Conservation (phyloP, 805 yeast species). For the Starmerella khaoyaiensis region DNA sequence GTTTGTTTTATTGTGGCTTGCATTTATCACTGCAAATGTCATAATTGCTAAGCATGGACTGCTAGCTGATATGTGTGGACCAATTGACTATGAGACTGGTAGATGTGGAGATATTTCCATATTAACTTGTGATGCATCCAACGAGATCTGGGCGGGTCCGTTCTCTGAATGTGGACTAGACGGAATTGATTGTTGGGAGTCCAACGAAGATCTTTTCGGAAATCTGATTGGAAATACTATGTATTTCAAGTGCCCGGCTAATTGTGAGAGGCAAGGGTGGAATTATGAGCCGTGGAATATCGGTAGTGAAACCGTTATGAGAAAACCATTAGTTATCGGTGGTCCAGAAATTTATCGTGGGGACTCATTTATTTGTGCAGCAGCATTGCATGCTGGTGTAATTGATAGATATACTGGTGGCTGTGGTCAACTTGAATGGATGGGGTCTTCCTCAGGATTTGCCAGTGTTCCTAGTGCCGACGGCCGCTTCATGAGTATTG, state of each 20-base stretch:
- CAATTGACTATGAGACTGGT: slow-evolving; percentile 1
- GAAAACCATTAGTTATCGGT: slow-evolving; percentile 62
- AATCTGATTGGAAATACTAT: slow-evolving; percentile 30
- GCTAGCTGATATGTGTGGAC: slow-evolving; percentile 13
- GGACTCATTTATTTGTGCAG: slow-evolving; percentile 80
- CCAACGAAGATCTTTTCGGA: slow-evolving; percentile 45
- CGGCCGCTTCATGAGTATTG: slow-evolving; percentile 38
- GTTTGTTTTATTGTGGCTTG: slow-evolving; percentile 8
- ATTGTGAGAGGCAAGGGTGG: slow-evolving; percentile 69
- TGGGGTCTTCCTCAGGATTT: slow-evolving; percentile 42
- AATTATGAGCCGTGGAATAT: slow-evolving; percentile 62
- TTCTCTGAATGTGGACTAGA: slow-evolving; percentile 64
- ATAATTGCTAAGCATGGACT: slow-evolving; percentile 18
- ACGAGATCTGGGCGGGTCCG: slow-evolving; percentile 55
- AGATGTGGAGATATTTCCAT: not conserved
- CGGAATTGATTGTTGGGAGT: too few species aligned
- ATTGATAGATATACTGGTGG: slow-evolving; percentile 69
- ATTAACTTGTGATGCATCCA: slow-evolving; percentile 16
- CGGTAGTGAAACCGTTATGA: slow-evolving; percentile 55
- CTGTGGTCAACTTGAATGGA: slow-evolving; percentile 49
- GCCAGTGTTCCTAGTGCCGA: slow-evolving; percentile 37
- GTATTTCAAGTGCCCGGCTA: slow-evolving; percentile 69
- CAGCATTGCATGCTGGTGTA: slow-evolving; percentile 77
- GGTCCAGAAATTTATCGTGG: slow-evolving; percentile 55
- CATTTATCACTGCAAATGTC: slow-evolving; percentile 20